phyloP scores from a whole-genome alignment of 345 rosid genomes.

The Ceriops tagal region DNA sequence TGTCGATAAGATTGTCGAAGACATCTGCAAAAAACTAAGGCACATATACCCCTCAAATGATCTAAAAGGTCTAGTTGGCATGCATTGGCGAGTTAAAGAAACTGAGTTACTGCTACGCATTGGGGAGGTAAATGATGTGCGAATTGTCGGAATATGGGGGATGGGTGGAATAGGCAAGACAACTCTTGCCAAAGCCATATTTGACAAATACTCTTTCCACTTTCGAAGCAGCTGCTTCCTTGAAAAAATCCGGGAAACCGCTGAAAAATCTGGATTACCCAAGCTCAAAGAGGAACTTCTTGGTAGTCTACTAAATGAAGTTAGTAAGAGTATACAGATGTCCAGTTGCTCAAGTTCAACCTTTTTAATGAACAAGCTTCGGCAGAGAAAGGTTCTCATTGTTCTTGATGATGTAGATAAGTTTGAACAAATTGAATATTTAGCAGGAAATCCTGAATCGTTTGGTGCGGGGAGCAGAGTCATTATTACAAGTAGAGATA shows the following conservation, averaged over 20 bases:
- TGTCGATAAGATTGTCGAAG: neutral
- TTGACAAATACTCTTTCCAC: neutral
- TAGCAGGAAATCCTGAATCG: too few relatives aligned
- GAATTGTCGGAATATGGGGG: constrained; percentile 18
- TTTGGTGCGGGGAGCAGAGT: too few relatives aligned
- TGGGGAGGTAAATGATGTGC: neutral
- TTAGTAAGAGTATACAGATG: too few relatives aligned
- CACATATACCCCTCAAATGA: neutral
- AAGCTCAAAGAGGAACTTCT: neutral
- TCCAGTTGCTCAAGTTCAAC: too few relatives aligned
- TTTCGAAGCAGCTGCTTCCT: constrained; percentile 18
- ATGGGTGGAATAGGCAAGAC: constrained; percentile 28
- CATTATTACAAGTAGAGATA: too few relatives aligned
- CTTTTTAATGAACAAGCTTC: too few relatives aligned
- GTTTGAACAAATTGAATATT: too few relatives aligned
- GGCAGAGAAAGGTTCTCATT: too few relatives aligned
- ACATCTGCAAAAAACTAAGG: neutral
- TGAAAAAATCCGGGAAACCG: neutral
- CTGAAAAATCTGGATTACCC: neutral
- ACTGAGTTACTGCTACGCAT: neutral
- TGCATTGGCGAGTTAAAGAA: neutral
- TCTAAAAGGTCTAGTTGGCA: constrained; percentile 9
- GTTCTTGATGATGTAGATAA: too few relatives aligned
- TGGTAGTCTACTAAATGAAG: neutral
- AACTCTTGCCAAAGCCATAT: constrained; percentile 19